A percentile compares a stretch with the other conserved stretches of the same genome.
Conservation (phyloP, 495 filamentous ascomycete species). For the Penicillium robsamsonii region DNA sequence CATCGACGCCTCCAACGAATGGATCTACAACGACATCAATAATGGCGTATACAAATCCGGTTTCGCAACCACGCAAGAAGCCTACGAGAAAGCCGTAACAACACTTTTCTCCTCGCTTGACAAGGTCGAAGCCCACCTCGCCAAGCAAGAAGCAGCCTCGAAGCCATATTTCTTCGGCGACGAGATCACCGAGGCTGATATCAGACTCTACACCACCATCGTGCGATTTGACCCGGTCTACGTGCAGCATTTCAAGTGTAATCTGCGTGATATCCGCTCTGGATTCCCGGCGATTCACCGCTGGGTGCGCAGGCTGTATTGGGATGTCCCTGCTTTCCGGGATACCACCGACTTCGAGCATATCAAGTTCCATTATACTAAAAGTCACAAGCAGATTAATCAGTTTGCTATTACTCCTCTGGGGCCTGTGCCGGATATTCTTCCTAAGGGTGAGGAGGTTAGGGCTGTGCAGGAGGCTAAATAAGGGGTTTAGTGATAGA, state of each 20-base stretch:
- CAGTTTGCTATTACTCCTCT: constrained; percentile 61
- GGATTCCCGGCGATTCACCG: constrained; percentile 69
- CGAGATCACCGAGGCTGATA: constrained; percentile 74
- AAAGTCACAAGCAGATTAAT: constrained; percentile 70
- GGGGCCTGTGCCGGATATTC: constrained; percentile 60
- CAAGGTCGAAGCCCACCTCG: constrained; percentile 64
- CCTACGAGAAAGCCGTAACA: constrained; percentile 66
- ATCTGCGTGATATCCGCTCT: constrained; percentile 75
- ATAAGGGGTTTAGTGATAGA: neutral
- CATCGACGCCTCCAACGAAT: constrained; percentile 76
- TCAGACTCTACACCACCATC: constrained; percentile 80
- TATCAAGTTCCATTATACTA: constrained; percentile 72
- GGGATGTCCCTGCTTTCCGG: constrained; percentile 60
- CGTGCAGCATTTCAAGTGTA: constrained; percentile 94
- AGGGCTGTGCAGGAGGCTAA: constrained; percentile 45
- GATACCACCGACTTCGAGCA: constrained; percentile 68
- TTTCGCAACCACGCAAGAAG: constrained; percentile 72
- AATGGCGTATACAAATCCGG: constrained; percentile 82
- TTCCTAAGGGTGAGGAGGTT: constrained; percentile 61
- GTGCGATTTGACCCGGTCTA: constrained; percentile 86
- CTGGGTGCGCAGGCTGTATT: constrained; percentile 68
- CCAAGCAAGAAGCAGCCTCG: constrained; percentile 39
- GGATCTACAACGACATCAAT: constrained; percentile 83
- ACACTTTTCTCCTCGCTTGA: constrained; percentile 72
- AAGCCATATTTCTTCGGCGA: constrained; percentile 66